Evolutionary conservation across 2,329 filamentous ascomycete species (phyloP).

Genomic region (Zymoseptoria tritici): DNA sequence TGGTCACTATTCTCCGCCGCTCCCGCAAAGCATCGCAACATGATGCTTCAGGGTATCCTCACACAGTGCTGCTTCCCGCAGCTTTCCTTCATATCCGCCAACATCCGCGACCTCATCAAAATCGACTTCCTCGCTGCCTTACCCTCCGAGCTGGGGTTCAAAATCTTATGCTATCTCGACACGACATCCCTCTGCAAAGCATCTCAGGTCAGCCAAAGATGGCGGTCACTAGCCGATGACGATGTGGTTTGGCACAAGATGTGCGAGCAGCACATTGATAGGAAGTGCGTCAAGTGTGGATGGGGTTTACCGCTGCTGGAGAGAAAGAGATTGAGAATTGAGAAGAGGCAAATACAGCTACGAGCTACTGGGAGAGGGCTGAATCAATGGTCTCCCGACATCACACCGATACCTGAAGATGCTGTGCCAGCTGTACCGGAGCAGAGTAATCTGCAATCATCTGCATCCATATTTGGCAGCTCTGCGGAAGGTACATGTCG

Average conservation of each 20-base stretch:
- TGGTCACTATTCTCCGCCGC: slow-evolving; percentile 98
- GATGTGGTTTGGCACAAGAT: slow-evolving; percentile 97
- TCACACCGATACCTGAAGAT: slow-evolving; percentile 42
- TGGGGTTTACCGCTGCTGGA: slow-evolving; percentile 90
- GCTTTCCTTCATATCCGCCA: slow-evolving; percentile 82
- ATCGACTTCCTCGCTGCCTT: slow-evolving; percentile 92
- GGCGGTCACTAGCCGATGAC: slow-evolving; percentile 87
- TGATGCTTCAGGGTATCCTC: slow-evolving; percentile 95
- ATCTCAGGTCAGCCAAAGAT: slow-evolving; percentile 82
- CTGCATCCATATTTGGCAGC: background rate
- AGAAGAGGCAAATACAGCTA: slow-evolving; percentile 76
- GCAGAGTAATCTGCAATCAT: background rate
- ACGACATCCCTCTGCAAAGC: slow-evolving; percentile 93
- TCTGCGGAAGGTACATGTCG: background rate
- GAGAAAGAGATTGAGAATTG: slow-evolving; percentile 75
- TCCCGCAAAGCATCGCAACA: slow-evolving; percentile 82
- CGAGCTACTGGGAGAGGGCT: slow-evolving; percentile 53
- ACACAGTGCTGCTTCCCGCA: slow-evolving; percentile 97
- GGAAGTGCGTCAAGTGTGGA: slow-evolving; percentile 89
- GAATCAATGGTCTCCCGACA: slow-evolving; percentile 46
- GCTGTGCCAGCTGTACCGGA: background rate
- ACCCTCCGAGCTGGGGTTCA: slow-evolving; percentile 83
- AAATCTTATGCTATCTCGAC: slow-evolving; percentile 87
- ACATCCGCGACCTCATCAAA: slow-evolving; percentile 88
- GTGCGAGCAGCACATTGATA: slow-evolving; percentile 94